phyloP scores from a whole-genome alignment of 352 stramenopile species.

The Phytophthora aleatoria region DNA sequence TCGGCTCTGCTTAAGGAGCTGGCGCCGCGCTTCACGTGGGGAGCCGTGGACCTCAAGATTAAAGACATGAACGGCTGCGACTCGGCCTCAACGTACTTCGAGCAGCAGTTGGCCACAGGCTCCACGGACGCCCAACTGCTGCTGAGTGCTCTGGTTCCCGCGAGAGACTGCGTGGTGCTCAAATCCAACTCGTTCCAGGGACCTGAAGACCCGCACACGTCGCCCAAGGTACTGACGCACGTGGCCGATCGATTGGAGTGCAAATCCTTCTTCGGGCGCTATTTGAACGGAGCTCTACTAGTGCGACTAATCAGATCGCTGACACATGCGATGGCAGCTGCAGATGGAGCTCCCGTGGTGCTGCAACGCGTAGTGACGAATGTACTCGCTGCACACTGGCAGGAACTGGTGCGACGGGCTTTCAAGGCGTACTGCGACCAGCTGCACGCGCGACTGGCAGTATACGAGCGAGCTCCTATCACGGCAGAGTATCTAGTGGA shows the following conservation, averaged over 20 bases:
- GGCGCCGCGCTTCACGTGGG: conserved; percentile 65
- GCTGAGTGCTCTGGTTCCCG: conserved; percentile 40
- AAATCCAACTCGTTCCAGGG: conserved; percentile 56
- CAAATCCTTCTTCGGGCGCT: conserved; percentile 74
- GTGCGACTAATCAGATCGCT: conserved; percentile 60
- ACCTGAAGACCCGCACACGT: conserved; percentile 52
- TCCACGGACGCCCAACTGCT: conserved; percentile 63
- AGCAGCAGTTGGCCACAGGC: conserved; percentile 50
- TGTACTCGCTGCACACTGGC: conserved; percentile 67
- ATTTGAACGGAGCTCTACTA: conserved; percentile 57
- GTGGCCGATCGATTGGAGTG: conserved; percentile 49
- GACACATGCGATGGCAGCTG: conserved; percentile 39
- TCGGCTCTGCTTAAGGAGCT: conserved; percentile 52
- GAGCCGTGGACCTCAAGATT: conserved; percentile 74
- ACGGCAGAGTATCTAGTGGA: conserved; percentile 69
- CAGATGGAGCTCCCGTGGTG: conserved; percentile 45
- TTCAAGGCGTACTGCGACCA: conserved; percentile 65
- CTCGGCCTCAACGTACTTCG: conserved; percentile 69
- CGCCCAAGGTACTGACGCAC: conserved; percentile 61
- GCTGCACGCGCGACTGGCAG: conserved; percentile 58
- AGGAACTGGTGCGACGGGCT: conserved; percentile 55
- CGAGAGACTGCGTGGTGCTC: conserved; percentile 63
- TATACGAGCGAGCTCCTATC: conserved; percentile 66
- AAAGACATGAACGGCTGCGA: conserved; percentile 80
- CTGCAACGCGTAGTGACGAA: conserved; percentile 66